phyloP scores from a whole-genome alignment of 768 basidiomycete genomes.

The Exidia glandulosa region DNA sequence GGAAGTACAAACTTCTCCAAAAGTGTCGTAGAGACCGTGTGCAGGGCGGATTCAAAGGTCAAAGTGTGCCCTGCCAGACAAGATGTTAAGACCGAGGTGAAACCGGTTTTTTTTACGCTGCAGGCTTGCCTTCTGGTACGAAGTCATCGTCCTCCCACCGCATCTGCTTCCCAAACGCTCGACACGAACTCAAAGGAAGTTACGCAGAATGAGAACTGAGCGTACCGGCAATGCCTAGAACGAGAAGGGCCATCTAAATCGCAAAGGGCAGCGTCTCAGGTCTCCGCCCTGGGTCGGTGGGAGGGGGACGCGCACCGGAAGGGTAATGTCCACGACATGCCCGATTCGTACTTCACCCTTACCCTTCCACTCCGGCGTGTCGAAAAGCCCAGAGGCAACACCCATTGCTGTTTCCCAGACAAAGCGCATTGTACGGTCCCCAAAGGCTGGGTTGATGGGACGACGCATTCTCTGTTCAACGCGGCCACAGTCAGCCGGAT shows the following conservation, averaged over 20 bases:
- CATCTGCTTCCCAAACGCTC: background rate
- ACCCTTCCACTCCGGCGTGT: background rate
- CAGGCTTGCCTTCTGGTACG: background rate
- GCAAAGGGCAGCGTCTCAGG: background rate
- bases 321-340: background rate
- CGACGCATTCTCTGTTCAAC: background rate
- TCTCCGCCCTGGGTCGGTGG: background rate
- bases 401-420: background rate
- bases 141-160: background rate
- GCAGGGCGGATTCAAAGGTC: conserved; percentile 39
- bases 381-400: background rate
- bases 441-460: background rate
- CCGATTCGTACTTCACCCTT: background rate
- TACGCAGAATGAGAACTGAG: too few relatives aligned
- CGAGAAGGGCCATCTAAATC: background rate
- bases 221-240: background rate
- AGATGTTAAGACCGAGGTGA: background rate
- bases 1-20: conserved; percentile 30
- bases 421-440: background rate
- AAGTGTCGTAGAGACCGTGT: conserved; percentile 28
- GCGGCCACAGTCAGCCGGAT: background rate
- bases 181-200: too few relatives aligned
- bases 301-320: background rate
- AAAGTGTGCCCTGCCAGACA: conserved; percentile 29
- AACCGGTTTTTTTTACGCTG: background rate